Evolutionary conservation across 768 basidiomycete genomes (phyloP), one percentile per base, ranked within the genome.

Genomic region (Filobasidium wieringae): DNA sequence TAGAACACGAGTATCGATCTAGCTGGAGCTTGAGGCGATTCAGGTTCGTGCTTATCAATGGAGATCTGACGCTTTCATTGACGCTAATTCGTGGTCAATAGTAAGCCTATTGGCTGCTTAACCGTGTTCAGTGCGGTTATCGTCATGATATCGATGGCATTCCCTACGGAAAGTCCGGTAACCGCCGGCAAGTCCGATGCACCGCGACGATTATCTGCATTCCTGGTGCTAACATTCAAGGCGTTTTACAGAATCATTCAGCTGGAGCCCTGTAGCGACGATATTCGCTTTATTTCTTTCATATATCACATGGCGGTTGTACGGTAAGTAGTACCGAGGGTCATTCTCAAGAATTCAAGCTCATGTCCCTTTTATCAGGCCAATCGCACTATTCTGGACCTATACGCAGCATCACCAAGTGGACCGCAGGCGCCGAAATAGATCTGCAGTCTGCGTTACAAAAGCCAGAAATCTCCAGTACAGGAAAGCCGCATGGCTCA

Each of bases 361-460:
- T 32, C 12, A 34, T 47, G 2, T 31, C 19, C 14, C 22, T 12
- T 31, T 1, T 49, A 64, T 60, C 64, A 51, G 64, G 55, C 36
- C 55, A 60, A 57, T 53, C 55, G 0, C 69, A 74, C 49, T 77
- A 76, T 63, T 73, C 75, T 22, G 76, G 76, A 0, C 76, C 76
- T 1, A 76, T 77, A 56, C 67, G 69, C 58, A 68, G 74, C 14
- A 63, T 74, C 12, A 76, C 75, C 0, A 70, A 70, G 51, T 76
- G 74, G 74, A 66, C 74, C n/a, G 71, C 73, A n/a, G 75, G 75
- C 12, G 70, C 73, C 29, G 74, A 74, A 52, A 70, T 76, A 29
- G 74, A 75, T 56, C 64, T 76, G 0, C 71, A 67, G 30, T 63
- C 63, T 32, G 68, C 72, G 1, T 63, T 75, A n/a, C 50, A 51